Evolutionary conservation across 352 stramenopile genomes (phyloP).

Genomic region (Pythium coloratum): DNA sequence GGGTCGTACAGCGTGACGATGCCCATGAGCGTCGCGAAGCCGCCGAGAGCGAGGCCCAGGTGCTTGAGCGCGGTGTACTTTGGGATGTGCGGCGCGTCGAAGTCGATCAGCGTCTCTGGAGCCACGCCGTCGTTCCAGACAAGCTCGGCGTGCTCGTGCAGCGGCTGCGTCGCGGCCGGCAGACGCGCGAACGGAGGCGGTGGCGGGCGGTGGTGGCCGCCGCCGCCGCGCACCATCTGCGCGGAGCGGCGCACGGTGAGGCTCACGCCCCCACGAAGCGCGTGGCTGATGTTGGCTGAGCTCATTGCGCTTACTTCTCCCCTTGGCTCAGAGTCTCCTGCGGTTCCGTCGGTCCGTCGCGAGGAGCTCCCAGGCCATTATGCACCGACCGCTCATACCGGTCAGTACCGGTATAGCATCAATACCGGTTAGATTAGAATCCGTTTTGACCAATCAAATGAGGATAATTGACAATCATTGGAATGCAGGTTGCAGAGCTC

Average conservation of each 20-base stretch:
- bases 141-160: constrained; percentile 79
- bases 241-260: constrained; percentile 50
- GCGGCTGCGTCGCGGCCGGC: constrained; percentile 50
- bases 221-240: constrained; percentile 47
- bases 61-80: constrained; percentile 75
- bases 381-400: constrained; percentile 24
- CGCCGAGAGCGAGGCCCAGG: constrained; percentile 54
- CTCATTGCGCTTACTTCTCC: constrained; percentile 42
- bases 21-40: constrained; percentile 69
- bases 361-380: constrained; percentile 2
- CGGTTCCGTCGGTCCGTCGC: constrained; percentile 21
- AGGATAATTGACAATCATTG: background rate
- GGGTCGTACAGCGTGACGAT: constrained; percentile 82
- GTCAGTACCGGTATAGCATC: constrained; percentile 3
- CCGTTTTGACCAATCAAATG: background rate
- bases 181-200: constrained; percentile 82
- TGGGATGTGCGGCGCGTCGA: constrained; percentile 83
- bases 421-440: constrained; percentile 4
- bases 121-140: constrained; percentile 88
- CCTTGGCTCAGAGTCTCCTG: constrained; percentile 15
- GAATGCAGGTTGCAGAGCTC: background rate
- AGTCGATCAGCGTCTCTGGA: constrained; percentile 88
- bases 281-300: constrained; percentile 56
- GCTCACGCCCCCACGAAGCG: constrained; percentile 62
- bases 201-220: constrained; percentile 62